phyloP scores from a whole-genome alignment of 192 early-diverging fungal species.

The Coemansia biformis region DNA sequence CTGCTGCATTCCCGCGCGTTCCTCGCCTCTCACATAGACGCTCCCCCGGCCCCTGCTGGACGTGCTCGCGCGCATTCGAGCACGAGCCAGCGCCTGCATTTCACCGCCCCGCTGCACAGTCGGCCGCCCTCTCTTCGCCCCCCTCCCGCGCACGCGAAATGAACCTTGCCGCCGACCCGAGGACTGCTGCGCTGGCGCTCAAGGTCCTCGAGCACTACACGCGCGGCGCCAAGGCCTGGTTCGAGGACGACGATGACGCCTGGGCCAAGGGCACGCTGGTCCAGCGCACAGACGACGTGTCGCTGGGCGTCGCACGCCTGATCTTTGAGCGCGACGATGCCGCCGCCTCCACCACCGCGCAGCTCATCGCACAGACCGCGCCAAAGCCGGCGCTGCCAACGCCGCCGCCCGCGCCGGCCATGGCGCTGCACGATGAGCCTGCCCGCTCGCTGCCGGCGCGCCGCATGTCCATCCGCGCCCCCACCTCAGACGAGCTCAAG shows the following conservation, averaged over 20 bases:
- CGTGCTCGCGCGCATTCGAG: too few relatives aligned
- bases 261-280: conserved; percentile 68
- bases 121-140: too few relatives aligned
- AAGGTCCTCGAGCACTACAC: conserved; percentile 61
- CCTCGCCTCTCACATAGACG: too few relatives aligned
- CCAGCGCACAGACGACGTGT: conserved; percentile 37
- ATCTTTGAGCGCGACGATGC: conserved; percentile 42
- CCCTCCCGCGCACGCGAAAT: background rate
- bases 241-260: conserved; percentile 76
- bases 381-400: conserved; percentile 2
- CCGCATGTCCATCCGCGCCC: conserved; percentile 19
- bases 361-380: conserved; percentile 35
- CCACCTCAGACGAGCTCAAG: conserved; percentile 33
- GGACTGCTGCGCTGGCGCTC: conserved; percentile 34
- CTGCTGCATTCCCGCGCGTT: too few relatives aligned
- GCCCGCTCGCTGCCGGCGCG: conserved; percentile 1
- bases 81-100: too few relatives aligned
- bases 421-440: conserved; percentile 3
- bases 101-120: too few relatives aligned
- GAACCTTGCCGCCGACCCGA: conserved; percentile 26
- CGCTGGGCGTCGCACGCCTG: conserved; percentile 35
- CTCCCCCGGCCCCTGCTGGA: too few relatives aligned
- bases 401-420: background rate
- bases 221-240: conserved; percentile 80
- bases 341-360: conserved; percentile 24